Evolutionary conservation across 2,329 filamentous ascomycete genomes (phyloP).

Genomic region (Calonectria leucothoes): DNA sequence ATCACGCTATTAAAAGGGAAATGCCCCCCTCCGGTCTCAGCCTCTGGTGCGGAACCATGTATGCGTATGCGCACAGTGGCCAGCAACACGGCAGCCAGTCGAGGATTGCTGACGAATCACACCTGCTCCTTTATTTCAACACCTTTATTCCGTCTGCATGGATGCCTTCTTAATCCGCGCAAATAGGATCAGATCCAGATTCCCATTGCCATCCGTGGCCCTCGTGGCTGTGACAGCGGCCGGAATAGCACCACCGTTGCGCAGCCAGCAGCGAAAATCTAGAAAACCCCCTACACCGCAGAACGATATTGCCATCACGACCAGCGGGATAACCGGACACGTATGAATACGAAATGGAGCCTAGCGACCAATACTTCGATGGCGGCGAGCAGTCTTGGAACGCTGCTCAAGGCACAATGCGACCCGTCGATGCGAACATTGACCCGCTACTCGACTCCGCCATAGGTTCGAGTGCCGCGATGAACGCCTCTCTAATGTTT

Average conservation of each 20-base stretch:
- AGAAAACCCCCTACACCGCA: too few relatives aligned
- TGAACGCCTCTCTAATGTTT: conserved; percentile 23
- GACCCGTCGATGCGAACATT: conserved; percentile 21
- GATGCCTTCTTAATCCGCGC: background rate
- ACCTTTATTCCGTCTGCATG: background rate
- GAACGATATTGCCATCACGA: background rate
- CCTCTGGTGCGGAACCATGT: background rate
- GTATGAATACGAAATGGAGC: conserved; percentile 21
- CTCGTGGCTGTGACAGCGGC: background rate
- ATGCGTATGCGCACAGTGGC: background rate
- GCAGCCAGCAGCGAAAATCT: background rate
- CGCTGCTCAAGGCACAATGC: background rate
- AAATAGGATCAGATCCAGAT: background rate
- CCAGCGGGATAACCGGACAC: background rate
- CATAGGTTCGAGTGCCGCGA: background rate
- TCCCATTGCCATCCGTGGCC: background rate
- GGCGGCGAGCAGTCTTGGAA: background rate
- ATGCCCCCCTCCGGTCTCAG: background rate
- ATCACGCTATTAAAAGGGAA: background rate
- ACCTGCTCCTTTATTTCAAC: background rate
- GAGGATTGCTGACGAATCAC: background rate
- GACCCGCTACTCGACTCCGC: conserved; percentile 30
- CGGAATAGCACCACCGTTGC: too few relatives aligned
- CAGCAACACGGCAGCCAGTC: background rate
- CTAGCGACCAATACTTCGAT: background rate